These are phyloP conservation scores for Nakazawaea holstii DNA, from an alignment of 805 yeast genomes.

Conservation along the genomic window DNA sequence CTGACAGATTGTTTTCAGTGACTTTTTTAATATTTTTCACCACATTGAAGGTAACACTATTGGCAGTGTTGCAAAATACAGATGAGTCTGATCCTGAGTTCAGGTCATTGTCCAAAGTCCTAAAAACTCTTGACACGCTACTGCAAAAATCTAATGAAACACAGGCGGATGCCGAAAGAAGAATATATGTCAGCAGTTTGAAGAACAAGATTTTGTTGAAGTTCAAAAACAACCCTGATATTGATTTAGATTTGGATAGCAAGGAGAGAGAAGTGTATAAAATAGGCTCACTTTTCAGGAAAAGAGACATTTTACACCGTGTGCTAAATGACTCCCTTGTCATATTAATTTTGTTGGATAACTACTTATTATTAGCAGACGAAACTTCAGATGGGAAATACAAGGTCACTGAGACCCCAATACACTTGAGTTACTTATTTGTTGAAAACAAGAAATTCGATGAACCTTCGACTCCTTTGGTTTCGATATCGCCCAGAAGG, in stretches of 20 bases:
- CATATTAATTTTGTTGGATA: conserved; percentile 61
- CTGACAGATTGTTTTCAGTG: conserved; percentile 51
- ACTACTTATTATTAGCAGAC: conserved; percentile 63
- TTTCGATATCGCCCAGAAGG: neutral
- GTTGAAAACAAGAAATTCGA: conserved; percentile 29
- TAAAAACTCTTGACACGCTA: conserved; percentile 48
- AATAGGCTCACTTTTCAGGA: conserved; percentile 53
- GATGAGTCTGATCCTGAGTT: conserved; percentile 46
- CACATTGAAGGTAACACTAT: conserved; percentile 56
- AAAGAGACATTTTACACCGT: conserved; percentile 54
- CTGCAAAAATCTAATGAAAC: conserved; percentile 55
- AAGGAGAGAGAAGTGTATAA: conserved; percentile 49
- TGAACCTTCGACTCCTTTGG: neutral
- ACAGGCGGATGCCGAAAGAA: conserved; percentile 56
- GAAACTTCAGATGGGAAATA: conserved; percentile 33
- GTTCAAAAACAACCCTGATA: conserved; percentile 29
- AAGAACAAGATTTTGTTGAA: conserved; percentile 52
- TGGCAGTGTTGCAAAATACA: conserved; percentile 49
- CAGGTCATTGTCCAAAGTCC: conserved; percentile 43
- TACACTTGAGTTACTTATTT: conserved; percentile 53
- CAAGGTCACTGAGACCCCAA: conserved; percentile 51
- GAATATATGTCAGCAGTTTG: conserved; percentile 47
- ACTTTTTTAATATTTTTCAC: conserved; percentile 52
- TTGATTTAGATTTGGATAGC: conserved; percentile 48
- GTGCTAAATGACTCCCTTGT: conserved; percentile 6